Evolutionary conservation across 73 alveolate species (phyloP).

Genomic region (Paramecium pentaurelia): DNA sequence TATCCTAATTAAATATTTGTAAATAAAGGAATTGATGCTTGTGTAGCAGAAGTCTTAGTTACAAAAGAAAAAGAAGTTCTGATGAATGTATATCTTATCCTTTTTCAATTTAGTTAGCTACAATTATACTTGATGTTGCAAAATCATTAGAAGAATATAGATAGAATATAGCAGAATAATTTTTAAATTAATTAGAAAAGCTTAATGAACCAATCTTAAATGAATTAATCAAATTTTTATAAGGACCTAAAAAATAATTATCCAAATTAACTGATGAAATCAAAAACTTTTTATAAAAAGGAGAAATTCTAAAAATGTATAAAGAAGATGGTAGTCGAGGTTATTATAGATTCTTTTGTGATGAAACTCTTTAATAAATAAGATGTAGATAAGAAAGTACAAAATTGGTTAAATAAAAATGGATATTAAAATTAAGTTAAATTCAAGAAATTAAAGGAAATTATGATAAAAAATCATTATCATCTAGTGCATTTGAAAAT

Average conservation of each 20-base stretch:
- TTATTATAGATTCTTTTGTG: slow-evolving; percentile 19
- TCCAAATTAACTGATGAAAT: slow-evolving; percentile 34
- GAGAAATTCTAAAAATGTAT: slow-evolving; percentile 26
- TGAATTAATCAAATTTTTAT: background rate
- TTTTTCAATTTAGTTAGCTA: background rate
- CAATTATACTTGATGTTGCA: background rate
- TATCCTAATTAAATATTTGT: background rate
- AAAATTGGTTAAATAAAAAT: background rate
- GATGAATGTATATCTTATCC: background rate
- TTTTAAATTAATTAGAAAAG: background rate
- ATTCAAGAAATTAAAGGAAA: background rate
- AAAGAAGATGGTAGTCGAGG: slow-evolving; percentile 50
- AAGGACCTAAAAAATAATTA: background rate
- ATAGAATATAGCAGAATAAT: background rate
- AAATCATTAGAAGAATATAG: background rate
- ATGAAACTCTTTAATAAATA: background rate
- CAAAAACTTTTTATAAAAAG: background rate
- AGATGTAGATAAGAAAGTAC: background rate
- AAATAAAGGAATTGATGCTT: background rate
- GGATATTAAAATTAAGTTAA: background rate
- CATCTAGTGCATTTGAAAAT: slow-evolving; percentile 19
- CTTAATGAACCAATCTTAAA: background rate
- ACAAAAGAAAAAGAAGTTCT: background rate
- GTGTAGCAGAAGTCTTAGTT: background rate
- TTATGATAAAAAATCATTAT: background rate